Conservation (phyloP, 139 green algal species). For the Coelastrella sp. region DNA sequence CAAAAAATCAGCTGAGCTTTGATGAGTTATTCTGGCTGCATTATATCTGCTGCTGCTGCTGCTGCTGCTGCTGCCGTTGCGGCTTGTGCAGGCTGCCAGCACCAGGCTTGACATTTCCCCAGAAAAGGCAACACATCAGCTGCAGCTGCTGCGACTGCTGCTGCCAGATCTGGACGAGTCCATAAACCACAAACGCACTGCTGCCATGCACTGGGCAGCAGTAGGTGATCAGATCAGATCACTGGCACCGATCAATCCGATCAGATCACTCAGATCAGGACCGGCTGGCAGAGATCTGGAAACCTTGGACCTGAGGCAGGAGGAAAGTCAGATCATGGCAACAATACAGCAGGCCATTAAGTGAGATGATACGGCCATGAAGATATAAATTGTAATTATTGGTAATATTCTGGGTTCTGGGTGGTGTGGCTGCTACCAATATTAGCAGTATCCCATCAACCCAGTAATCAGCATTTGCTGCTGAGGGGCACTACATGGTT, state of each 20-base stretch:
- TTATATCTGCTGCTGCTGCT: neutral
- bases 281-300: neutral
- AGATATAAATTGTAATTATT: no score
- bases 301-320: neutral
- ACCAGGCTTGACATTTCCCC: neutral
- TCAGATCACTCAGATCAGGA: neutral
- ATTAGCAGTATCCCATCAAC: no score
- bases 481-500: no score
- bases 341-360: neutral
- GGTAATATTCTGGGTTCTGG: no score
- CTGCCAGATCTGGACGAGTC: constrained; percentile 35
- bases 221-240: neutral
- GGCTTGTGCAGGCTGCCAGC: neutral
- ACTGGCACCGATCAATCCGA: neutral
- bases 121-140: neutral
- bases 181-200: neutral
- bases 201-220: neutral
- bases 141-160: constrained; percentile 32
- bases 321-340: constrained; percentile 1
- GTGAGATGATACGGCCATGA: neutral
- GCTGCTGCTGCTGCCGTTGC: constrained; percentile 1
- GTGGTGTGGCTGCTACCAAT: no score
- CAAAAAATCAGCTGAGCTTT: no score
- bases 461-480: no score
- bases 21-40: no score